Evolutionary conservation across 371 early-diverging fungal species (phyloP).

Genomic region (Conidiobolus coronatus): DNA sequence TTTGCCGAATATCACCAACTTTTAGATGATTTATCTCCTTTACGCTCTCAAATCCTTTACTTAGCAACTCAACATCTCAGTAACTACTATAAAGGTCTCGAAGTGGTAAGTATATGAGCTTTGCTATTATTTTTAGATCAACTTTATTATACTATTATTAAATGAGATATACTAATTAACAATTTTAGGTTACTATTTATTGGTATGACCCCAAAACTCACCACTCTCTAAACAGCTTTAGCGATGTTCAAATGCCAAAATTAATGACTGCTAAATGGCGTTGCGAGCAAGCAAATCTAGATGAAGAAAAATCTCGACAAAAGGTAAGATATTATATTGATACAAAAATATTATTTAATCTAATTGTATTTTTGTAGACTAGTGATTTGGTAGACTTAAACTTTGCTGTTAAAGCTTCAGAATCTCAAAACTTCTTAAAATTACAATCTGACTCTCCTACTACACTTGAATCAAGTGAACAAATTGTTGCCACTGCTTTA

Average conservation of each 20-base stretch:
- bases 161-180: slow-evolving; percentile 6
- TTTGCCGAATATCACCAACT: slow-evolving; percentile 46
- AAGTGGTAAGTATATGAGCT: slow-evolving; percentile 19
- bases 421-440: slow-evolving; percentile 5
- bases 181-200: slow-evolving; percentile 15
- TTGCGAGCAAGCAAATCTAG: slow-evolving; percentile 12
- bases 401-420: slow-evolving; percentile 6
- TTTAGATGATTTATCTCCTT: slow-evolving; percentile 22
- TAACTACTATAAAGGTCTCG: slow-evolving; percentile 34
- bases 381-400: not conserved
- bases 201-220: slow-evolving; percentile 34
- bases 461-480: slow-evolving; percentile 11
- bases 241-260: slow-evolving; percentile 3
- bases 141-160: slow-evolving; percentile 1
- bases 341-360: not conserved
- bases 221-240: slow-evolving; percentile 18
- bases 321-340: slow-evolving; percentile 5
- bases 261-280: slow-evolving; percentile 17
- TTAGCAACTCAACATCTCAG: slow-evolving; percentile 35
- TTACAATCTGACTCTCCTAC: slow-evolving; percentile 7
- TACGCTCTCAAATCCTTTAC: slow-evolving; percentile 32
- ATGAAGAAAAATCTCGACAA: slow-evolving; percentile 13
- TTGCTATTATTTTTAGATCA: no score
- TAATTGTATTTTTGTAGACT: not conserved
- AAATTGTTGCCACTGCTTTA: slow-evolving; percentile 21